Percentiles rank a stretch among this genome's conserved stretches.
phyloP scores from a whole-genome alignment of 495 filamentous ascomycete species.

The Xylaria venustula region DNA sequence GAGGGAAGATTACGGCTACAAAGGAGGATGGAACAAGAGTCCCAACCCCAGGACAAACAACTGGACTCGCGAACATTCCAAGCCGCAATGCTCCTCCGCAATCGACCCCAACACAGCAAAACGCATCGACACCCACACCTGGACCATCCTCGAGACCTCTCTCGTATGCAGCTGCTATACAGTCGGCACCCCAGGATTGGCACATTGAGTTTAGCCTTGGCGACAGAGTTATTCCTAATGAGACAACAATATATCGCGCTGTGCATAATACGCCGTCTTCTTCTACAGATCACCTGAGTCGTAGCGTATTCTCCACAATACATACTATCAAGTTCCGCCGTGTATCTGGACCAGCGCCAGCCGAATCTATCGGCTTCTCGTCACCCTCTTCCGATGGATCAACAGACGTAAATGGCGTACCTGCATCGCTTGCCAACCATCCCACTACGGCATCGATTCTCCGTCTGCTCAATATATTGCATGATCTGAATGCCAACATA shows the following conservation, averaged over 20 bases:
- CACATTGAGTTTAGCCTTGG: slow-evolving; percentile 95
- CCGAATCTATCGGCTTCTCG: slow-evolving; percentile 68
- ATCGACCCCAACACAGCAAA: slow-evolving; percentile 43
- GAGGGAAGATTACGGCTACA: slow-evolving; percentile 90
- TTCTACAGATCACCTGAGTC: slow-evolving; percentile 63
- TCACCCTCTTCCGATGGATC: slow-evolving; percentile 45
- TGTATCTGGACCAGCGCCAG: slow-evolving; percentile 81
- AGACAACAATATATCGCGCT: slow-evolving; percentile 95
- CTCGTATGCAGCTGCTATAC: slow-evolving; percentile 83
- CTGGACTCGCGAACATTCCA: slow-evolving; percentile 26
- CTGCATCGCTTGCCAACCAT: slow-evolving; percentile 80
- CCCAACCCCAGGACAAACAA: slow-evolving; percentile 75
- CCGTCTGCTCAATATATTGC: slow-evolving; percentile 83
- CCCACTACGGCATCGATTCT: slow-evolving; percentile 83
- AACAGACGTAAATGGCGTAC: slow-evolving; percentile 51
- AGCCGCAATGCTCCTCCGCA: slow-evolving; percentile 50
- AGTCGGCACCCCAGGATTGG: slow-evolving; percentile 85
- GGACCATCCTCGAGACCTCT: slow-evolving; percentile 41
- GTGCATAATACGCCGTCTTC: slow-evolving; percentile 72
- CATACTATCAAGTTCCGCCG: slow-evolving; percentile 91
- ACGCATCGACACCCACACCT: slow-evolving; percentile 48
- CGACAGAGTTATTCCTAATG: slow-evolving; percentile 77
- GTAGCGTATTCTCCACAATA: slow-evolving; percentile 84
- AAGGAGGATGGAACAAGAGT: slow-evolving; percentile 94
- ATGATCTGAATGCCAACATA: slow-evolving; percentile 90